A percentile compares a stretch with the other conserved stretches of the same genome.
These are phyloP conservation scores for Teratosphaeria zuluensis DNA, from an alignment of 2,329 filamentous ascomycete genomes.

Conservation along the genomic window DNA sequence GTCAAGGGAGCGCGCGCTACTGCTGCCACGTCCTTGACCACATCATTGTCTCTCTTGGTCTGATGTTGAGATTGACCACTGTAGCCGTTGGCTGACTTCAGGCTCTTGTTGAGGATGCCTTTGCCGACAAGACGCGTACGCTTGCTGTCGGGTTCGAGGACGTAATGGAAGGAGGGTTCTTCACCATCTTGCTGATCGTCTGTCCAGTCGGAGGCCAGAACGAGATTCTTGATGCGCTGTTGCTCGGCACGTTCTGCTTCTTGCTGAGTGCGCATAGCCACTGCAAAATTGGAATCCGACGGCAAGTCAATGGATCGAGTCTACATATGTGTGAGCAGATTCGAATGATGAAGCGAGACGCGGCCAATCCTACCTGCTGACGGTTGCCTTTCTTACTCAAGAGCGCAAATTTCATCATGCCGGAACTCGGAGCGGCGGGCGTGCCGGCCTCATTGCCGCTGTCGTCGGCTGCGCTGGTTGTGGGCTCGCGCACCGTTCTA, in stretches of 20 bases:
- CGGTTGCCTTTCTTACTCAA: conserved; percentile 94
- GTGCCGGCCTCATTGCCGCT: conserved; percentile 28
- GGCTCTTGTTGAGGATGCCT: conserved; percentile 31
- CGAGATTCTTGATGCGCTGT: conserved; percentile 94
- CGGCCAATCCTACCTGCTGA: conserved; percentile 58
- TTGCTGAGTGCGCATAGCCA: conserved; percentile 93
- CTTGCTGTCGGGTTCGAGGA: conserved; percentile 37
- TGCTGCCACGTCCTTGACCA: conserved; percentile 1
- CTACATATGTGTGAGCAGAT: conserved; percentile 35
- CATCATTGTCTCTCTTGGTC: conserved; percentile 9
- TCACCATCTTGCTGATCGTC: conserved; percentile 70
- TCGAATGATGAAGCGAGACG: neutral
- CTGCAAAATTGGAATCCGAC: conserved; percentile 84
- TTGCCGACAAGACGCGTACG: conserved; percentile 35
- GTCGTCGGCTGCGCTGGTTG: conserved; percentile 30
- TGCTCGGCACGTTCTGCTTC: conserved; percentile 93
- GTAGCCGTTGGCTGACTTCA: conserved; percentile 6
- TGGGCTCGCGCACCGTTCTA: conserved; percentile 49
- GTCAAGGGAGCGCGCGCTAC: conserved; percentile 1
- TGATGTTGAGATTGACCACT: conserved; percentile 22
- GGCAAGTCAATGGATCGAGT: conserved; percentile 85
- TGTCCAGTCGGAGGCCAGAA: conserved; percentile 89
- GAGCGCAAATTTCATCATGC: conserved; percentile 93
- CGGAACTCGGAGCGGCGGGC: conserved; percentile 22
- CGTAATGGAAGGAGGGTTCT: conserved; percentile 31